phyloP scores from a whole-genome alignment of 768 basidiomycete species.

The Daedalea quercina region DNA sequence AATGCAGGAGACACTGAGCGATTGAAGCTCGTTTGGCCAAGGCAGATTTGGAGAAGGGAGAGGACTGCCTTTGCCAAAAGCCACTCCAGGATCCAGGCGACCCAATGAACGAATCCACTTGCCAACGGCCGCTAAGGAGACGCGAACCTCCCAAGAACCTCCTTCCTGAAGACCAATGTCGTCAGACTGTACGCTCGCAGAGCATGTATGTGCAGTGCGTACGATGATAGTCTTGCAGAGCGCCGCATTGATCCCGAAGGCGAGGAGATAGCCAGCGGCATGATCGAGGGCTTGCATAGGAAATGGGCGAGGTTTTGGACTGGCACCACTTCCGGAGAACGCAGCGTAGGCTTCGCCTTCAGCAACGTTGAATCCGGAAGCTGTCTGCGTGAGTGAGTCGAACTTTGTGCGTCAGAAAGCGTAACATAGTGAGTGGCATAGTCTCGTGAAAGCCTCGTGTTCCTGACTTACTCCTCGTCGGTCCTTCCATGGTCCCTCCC shows the following conservation, averaged over 20 bases:
- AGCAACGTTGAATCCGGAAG: constrained; percentile 51
- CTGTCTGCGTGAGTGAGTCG: constrained; percentile 59
- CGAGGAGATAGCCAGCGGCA: constrained; percentile 50
- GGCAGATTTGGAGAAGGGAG: constrained; percentile 32
- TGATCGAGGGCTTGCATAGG: constrained; percentile 59
- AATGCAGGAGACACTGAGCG: background rate
- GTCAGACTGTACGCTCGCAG: background rate
- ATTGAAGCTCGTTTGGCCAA: constrained; percentile 30
- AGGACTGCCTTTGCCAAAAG: constrained; percentile 33
- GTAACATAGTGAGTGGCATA: background rate
- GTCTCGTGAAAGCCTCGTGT: background rate
- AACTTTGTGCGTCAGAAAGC: constrained; percentile 32
- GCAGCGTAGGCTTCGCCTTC: constrained; percentile 43
- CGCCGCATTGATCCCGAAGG: constrained; percentile 52
- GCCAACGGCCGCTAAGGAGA: constrained; percentile 50
- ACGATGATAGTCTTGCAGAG: constrained; percentile 47
- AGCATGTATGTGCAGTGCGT: background rate
- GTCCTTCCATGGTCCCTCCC: constrained; percentile 50
- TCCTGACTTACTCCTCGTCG: constrained; percentile 42
- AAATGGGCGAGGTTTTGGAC: constrained; percentile 27
- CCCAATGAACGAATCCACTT: constrained; percentile 54
- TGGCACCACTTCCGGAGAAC: constrained; percentile 16
- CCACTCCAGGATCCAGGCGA: constrained; percentile 30
- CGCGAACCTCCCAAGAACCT: constrained; percentile 53
- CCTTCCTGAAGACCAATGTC: constrained; percentile 37